Base-by-base conservation (phyloP, 108 stramenopile genomes). In the Skeletonema tropicum region DNA sequence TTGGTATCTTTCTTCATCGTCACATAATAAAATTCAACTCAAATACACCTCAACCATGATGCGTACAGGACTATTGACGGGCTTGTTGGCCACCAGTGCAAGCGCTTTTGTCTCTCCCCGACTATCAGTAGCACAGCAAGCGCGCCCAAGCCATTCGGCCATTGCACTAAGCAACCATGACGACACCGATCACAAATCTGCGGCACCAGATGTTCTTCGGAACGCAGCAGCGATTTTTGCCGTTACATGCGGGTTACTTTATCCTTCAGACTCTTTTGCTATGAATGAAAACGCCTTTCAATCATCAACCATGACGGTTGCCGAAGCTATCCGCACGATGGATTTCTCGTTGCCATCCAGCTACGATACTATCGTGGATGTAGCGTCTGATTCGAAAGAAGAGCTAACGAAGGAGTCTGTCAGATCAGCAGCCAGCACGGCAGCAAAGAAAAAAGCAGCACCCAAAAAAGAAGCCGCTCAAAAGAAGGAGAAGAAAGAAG, bases 301-400 rank as follows among this genome's bases (percentile, higher is more conserved):
- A 32, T 83, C 82, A 21, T 83, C 82, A 21, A 52, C 81, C 12
- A 49, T 83, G 12, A 58, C 63, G 13, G 66, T 79, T 31, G 74
- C 82, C 2, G 77, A 69, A 23, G 67, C 39, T 15, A 83, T 83
- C 73, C 32, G 48, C 17, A 83, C 82, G 0, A 83, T 83, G 82
- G 82, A 83, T 66, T 83, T 83, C 38, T 68, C 73, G 17, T 38
- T 83, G 26, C 82, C 82, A 1, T 57, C 55, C 21, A 79, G 77
- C 55, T 83, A 83, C 62, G 82, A 83, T 39, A 70, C n/a, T 6
- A 74, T 83, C n/a, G 66, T 74, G 60, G 73, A 79, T 39, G 67
- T 15, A 57, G 73, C 1, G 73, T 57, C 8, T 12, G 38, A 39
- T 10, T 12, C 38, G 3, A 67, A 49, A 19, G 82, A 83, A 46